phyloP scores from a whole-genome alignment of 176 grass and related monocot species.

The Tuctoria greenei region DNA sequence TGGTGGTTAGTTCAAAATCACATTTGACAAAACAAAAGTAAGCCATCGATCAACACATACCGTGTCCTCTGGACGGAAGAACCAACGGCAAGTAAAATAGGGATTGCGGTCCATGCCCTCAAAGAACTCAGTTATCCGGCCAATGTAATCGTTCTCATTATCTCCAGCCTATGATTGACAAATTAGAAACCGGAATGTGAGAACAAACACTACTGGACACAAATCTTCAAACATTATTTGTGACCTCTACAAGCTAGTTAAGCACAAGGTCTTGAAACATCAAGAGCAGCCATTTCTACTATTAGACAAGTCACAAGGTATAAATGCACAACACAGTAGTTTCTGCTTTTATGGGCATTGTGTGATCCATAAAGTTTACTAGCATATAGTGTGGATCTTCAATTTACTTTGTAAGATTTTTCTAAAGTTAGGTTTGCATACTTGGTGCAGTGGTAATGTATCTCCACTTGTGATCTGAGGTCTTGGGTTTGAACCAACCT shows the following conservation, averaged over 20 bases:
- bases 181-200: not conserved
- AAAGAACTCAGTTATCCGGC: conserved; percentile 73
- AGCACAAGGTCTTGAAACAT: not conserved
- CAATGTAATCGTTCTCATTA: conserved; percentile 60
- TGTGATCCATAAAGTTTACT: not conserved
- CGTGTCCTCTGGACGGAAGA: conserved; percentile 73
- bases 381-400: not conserved
- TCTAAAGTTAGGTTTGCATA: too few species aligned
- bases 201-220: too few species aligned
- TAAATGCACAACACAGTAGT: not conserved
- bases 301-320: not conserved
- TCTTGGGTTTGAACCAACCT: too few species aligned
- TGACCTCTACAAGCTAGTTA: too few species aligned
- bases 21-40: not conserved
- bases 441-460: too few species aligned
- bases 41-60: conserved; percentile 22
- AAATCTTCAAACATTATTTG: not conserved
- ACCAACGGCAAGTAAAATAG: conserved; percentile 86
- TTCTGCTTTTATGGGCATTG: not conserved
- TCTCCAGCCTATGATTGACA: conserved; percentile 55
- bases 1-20: not conserved
- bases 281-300: not conserved
- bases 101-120: conserved; percentile 35
- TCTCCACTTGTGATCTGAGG: too few species aligned
- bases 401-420: not conserved